Percentiles rank a stretch among this genome's conserved stretches.
Conservation (phyloP, 495 filamentous ascomycete species). For the Xylaria telfairii region DNA sequence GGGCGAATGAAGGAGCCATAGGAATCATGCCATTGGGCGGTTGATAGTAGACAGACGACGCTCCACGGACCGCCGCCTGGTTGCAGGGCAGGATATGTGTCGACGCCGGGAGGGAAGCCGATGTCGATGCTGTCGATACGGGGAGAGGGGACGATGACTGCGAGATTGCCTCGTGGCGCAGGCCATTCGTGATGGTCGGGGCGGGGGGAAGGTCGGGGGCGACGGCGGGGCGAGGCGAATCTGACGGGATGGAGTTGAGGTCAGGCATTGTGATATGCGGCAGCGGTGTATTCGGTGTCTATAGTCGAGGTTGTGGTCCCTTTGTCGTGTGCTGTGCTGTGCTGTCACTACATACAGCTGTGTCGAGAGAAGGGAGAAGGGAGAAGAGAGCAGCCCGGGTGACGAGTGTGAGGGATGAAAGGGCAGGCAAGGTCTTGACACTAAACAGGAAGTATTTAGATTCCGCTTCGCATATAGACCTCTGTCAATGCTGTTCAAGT, state of each 20-base stretch:
- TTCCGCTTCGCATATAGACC: not conserved
- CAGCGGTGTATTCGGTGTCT: not conserved
- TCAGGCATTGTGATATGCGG: constrained; percentile 54
- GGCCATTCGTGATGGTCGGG: constrained; percentile 32
- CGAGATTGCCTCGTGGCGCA: constrained; percentile 33
- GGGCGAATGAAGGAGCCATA: constrained; percentile 37
- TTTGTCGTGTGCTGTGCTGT: not conserved
- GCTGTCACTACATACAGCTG: not conserved
- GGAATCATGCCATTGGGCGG: too few relatives aligned
- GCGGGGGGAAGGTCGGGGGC: constrained; percentile 35
- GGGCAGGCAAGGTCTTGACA: too few relatives aligned
- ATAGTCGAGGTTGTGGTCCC: not conserved
- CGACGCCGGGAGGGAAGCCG: constrained; percentile 39
- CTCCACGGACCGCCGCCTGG: constrained; percentile 56
- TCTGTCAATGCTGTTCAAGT: not conserved
- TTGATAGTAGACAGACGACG: constrained; percentile 53
- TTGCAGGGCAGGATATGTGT: constrained; percentile 58
- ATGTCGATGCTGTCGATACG: constrained; percentile 18
- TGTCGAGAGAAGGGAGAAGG: not conserved
- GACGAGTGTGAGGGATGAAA: not conserved
- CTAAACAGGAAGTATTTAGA: not conserved
- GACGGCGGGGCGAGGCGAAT: constrained; percentile 51
- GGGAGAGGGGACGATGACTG: constrained; percentile 16
- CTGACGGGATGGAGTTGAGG: constrained; percentile 64
- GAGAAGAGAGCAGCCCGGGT: not conserved